phyloP scores from a whole-genome alignment of 176 grass and related monocot species.

The Stipa capillata region DNA sequence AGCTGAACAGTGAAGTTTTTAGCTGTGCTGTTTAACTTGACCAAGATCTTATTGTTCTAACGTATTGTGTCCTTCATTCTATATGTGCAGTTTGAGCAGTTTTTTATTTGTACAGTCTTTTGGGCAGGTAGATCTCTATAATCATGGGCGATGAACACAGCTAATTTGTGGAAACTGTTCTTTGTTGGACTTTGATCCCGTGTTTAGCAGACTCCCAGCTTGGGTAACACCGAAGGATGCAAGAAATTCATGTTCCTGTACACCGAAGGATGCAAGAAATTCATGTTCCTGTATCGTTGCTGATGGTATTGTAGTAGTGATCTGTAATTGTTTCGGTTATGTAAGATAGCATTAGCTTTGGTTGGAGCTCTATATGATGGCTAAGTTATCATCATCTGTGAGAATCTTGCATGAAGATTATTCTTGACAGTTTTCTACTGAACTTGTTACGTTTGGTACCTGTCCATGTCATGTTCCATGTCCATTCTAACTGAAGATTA shows the following conservation, averaged over 20 bases:
- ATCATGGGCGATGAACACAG: constrained; percentile 15
- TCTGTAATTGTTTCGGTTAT: background rate
- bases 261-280: background rate
- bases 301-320: constrained; percentile 6
- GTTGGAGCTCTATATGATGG: background rate
- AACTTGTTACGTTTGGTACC: background rate
- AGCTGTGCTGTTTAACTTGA: background rate
- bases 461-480: background rate
- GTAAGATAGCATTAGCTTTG: constrained; percentile 7
- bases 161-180: constrained; percentile 29
- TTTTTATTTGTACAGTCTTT: constrained; percentile 37
- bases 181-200: background rate
- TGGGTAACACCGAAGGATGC: constrained; percentile 28
- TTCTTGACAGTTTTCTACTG: too few relatives aligned
- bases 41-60: background rate
- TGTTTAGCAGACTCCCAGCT: constrained; percentile 8
- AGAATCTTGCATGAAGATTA: background rate
- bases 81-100: constrained; percentile 31
- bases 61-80: background rate
- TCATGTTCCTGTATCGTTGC: background rate
- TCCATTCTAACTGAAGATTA: background rate
- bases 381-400: background rate
- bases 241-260: too few relatives aligned
- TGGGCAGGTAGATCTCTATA: background rate
- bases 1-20: background rate